Conservation (phyloP, 2,329 filamentous ascomycete genomes). For the Hypocrella siamensis region DNA sequence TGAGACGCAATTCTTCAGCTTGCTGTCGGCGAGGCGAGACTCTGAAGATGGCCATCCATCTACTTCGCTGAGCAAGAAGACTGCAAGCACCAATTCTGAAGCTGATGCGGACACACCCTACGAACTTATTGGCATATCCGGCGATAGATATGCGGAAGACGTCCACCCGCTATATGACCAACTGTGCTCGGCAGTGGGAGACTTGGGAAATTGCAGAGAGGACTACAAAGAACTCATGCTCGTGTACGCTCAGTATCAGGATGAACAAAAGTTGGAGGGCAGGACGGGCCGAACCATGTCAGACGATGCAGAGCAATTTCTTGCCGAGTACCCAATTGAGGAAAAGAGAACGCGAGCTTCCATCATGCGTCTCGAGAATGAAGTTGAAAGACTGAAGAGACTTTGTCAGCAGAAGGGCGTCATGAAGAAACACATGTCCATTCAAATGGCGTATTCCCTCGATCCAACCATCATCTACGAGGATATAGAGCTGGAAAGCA, state of each 20-base stretch:
- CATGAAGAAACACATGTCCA: constrained; percentile 25
- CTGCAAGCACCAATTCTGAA: constrained; percentile 1
- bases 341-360: constrained; percentile 16
- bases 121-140: constrained; percentile 19
- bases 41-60: constrained; percentile 3
- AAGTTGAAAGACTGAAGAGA: constrained; percentile 18
- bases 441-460: constrained; percentile 22
- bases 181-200: constrained; percentile 25
- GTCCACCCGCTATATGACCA: constrained; percentile 30
- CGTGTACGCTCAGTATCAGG: constrained; percentile 20
- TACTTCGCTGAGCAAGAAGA: background rate
- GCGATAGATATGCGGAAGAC: constrained; percentile 19
- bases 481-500: constrained; percentile 24
- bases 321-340: constrained; percentile 24
- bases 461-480: constrained; percentile 20
- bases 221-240: constrained; percentile 27
- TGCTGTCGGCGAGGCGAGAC: constrained; percentile 15
- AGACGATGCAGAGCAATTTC: constrained; percentile 25
- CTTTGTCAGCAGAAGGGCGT: constrained; percentile 24
- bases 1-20: constrained; percentile 22
- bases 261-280: constrained; percentile 19
- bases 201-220: constrained; percentile 31
- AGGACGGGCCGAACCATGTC: constrained; percentile 12
- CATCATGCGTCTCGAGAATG: constrained; percentile 16
- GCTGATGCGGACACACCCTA: constrained; percentile 12